These are phyloP conservation scores for Mycena rebaudengoi DNA, from an alignment of 768 basidiomycete genomes.

Conservation along the genomic window DNA sequence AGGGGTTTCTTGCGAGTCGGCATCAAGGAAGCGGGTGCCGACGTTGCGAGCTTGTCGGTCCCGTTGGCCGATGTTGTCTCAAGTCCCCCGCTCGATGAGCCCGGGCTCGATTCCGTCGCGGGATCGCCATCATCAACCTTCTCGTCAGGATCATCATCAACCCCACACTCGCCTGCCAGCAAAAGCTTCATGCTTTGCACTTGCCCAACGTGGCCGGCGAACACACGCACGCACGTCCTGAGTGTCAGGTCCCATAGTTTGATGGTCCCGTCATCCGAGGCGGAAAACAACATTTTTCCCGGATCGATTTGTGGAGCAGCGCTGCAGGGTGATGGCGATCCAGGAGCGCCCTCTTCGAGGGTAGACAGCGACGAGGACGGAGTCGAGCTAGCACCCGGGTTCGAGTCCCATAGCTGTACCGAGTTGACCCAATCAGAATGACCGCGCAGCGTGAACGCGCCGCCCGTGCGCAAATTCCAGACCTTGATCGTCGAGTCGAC, in stretches of 20 bases:
- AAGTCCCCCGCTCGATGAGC: slow-evolving; percentile 14
- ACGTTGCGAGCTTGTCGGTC: slow-evolving; percentile 7
- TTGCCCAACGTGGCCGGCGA: slow-evolving; percentile 92
- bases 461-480: slow-evolving; percentile 92
- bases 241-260: slow-evolving; percentile 91
- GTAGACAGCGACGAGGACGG: slow-evolving; percentile 39
- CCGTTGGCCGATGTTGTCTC: neutral
- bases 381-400: slow-evolving; percentile 36
- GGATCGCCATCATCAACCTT: slow-evolving; percentile 31
- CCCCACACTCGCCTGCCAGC: slow-evolving; percentile 64
- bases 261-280: slow-evolving; percentile 94
- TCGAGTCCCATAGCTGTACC: slow-evolving; percentile 90
- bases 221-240: slow-evolving; percentile 82
- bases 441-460: slow-evolving; percentile 91
- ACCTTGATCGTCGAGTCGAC: slow-evolving; percentile 96
- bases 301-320: slow-evolving; percentile 66
- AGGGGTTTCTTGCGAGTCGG: slow-evolving; percentile 65
- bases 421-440: slow-evolving; percentile 97
- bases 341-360: slow-evolving; percentile 44
- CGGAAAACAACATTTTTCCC: slow-evolving; percentile 97
- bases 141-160: slow-evolving; percentile 34
- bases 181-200: slow-evolving; percentile 91
- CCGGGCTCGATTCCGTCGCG: slow-evolving; percentile 2
- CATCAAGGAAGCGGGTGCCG: slow-evolving; percentile 11
- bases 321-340: slow-evolving; percentile 33